Conservation (phyloP, 192 early-diverging fungal species). For the Backusella luteola region DNA sequence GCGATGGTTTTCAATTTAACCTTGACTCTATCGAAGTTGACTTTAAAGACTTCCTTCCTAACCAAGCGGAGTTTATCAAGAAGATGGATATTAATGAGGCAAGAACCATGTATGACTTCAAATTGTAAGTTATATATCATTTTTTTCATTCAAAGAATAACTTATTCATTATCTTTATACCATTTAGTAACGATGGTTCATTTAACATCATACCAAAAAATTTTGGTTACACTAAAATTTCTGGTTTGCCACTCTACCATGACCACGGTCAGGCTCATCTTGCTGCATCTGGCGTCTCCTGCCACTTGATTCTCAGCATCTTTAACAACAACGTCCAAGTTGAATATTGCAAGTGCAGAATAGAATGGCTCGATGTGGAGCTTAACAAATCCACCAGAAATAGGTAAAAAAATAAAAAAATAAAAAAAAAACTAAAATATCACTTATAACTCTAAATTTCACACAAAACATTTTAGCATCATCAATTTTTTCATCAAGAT, state of each 20-base stretch:
- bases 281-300: background rate
- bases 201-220: background rate
- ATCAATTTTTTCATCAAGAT: background rate
- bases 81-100: background rate
- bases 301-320: background rate
- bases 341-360: background rate
- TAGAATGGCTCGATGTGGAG: background rate
- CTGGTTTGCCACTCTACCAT: background rate
- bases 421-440: background rate
- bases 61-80: background rate
- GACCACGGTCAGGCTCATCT: background rate
- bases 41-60: background rate
- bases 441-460: background rate
- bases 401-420: background rate
- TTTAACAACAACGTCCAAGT: background rate
- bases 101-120: background rate
- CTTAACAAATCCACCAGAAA: background rate
- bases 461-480: background rate
- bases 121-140: background rate
- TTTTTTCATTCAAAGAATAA: background rate
- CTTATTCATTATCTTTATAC: background rate
- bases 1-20: background rate
- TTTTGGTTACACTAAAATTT: background rate
- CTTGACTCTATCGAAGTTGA: background rate
- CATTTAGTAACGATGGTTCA: background rate